phyloP scores from a whole-genome alignment of 179 eudicot species.

The Silene vulgaris region DNA sequence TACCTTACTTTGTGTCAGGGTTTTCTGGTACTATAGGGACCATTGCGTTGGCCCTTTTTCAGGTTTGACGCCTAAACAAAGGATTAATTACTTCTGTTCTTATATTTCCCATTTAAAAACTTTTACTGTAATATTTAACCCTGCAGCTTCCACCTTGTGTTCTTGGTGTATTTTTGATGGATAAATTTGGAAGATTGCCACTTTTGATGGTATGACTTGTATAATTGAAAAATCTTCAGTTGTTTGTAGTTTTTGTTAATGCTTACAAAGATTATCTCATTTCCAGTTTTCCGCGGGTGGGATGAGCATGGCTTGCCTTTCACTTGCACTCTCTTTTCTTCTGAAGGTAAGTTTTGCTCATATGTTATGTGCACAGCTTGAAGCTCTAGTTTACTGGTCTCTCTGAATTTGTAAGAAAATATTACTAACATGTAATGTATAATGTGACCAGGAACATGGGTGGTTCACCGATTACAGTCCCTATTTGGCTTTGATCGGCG shows the following conservation, averaged over 20 bases:
- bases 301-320: slow-evolving; percentile 26
- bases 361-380: not conserved
- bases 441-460: slow-evolving; percentile 25
- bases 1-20: slow-evolving; percentile 21
- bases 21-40: slow-evolving; percentile 30
- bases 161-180: slow-evolving; percentile 36
- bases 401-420: not conserved
- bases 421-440: not conserved
- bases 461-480: slow-evolving; percentile 26
- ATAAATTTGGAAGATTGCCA: slow-evolving; percentile 43
- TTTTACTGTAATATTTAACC: not conserved
- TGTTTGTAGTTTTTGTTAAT: not conserved
- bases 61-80: slow-evolving; percentile 26
- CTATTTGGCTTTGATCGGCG: slow-evolving; percentile 28
- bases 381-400: not conserved
- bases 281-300: slow-evolving; percentile 33
- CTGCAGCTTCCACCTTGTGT: slow-evolving; percentile 33
- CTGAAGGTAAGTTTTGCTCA: slow-evolving; percentile 19
- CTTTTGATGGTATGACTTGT: slow-evolving; percentile 33
- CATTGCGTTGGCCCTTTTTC: slow-evolving; percentile 29
- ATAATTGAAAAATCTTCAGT: not conserved
- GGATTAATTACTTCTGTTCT: slow-evolving; percentile 1
- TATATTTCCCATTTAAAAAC: not conserved
- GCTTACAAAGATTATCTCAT: not conserved
- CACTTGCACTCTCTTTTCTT: slow-evolving; percentile 29